Conservation (phyloP, 2,329 filamentous ascomycete genomes). For the Colletotrichum plurivorum region DNA sequence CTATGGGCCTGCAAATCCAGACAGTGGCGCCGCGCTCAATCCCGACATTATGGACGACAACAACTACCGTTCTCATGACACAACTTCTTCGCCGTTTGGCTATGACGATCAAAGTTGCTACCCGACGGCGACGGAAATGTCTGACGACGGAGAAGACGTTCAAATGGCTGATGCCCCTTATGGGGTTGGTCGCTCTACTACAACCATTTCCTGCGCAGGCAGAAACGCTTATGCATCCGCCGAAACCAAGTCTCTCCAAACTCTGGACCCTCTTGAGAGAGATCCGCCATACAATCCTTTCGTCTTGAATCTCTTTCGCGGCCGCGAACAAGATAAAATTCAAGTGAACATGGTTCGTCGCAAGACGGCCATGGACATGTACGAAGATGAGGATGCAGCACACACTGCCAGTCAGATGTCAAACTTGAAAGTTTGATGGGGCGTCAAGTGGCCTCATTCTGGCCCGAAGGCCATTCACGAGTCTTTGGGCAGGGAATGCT, state of each 20-base stretch:
- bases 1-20: neutral
- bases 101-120: neutral
- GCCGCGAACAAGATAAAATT: slow-evolving; percentile 34
- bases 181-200: neutral
- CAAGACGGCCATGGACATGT: slow-evolving; percentile 47
- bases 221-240: neutral
- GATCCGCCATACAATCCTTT: slow-evolving; percentile 38
- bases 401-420: neutral
- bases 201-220: neutral
- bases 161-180: too few relatives aligned
- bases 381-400: slow-evolving; percentile 39
- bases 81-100: neutral
- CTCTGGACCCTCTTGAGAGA: slow-evolving; percentile 40
- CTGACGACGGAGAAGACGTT: neutral
- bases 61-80: neutral
- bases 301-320: slow-evolving; percentile 43
- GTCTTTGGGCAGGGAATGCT: neutral
- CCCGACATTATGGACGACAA: neutral
- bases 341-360: slow-evolving; percentile 43
- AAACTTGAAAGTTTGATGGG: neutral
- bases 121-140: neutral
- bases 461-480: neutral
- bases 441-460: neutral
- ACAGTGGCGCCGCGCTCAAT: neutral
- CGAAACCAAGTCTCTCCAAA: slow-evolving; percentile 25